Evolutionary conservation across 257 asterid species (phyloP).

Genomic region (Solanum pennellii): DNA sequence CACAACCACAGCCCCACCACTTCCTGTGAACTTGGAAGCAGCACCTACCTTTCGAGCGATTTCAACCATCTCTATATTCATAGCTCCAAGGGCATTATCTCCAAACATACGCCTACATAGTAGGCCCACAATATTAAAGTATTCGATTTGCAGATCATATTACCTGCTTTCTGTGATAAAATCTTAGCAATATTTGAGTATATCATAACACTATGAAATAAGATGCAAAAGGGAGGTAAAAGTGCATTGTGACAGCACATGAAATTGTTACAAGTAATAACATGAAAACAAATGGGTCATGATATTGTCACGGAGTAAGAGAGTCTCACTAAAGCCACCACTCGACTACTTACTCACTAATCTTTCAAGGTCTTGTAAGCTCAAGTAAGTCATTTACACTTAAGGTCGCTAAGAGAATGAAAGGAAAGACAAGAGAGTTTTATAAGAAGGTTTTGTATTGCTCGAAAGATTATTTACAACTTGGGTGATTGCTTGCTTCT

Average conservation of each 20-base stretch:
- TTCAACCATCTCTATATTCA: constrained; percentile 93
- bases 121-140: background rate
- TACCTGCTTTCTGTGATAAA: background rate
- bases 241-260: background rate
- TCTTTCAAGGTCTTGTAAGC: background rate
- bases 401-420: too few species aligned
- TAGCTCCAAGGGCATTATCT: constrained; percentile 64
- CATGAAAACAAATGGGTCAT: background rate
- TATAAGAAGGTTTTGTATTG: background rate
- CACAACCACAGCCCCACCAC: constrained; percentile 89
- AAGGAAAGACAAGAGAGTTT: background rate
- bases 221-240: background rate
- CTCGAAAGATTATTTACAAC: background rate
- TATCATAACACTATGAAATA: background rate
- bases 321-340: background rate
- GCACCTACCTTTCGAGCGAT: constrained; percentile 67
- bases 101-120: constrained; percentile 72
- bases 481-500: background rate
- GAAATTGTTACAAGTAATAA: background rate
- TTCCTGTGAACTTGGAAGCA: constrained; percentile 91
- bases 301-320: background rate
- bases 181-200: background rate
- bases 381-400: too few species aligned
- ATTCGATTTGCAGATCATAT: background rate
- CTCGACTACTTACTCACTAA: background rate